Evolutionary conservation across 495 filamentous ascomycete species (phyloP).

Genomic region (Penicillium pancosmium): DNA sequence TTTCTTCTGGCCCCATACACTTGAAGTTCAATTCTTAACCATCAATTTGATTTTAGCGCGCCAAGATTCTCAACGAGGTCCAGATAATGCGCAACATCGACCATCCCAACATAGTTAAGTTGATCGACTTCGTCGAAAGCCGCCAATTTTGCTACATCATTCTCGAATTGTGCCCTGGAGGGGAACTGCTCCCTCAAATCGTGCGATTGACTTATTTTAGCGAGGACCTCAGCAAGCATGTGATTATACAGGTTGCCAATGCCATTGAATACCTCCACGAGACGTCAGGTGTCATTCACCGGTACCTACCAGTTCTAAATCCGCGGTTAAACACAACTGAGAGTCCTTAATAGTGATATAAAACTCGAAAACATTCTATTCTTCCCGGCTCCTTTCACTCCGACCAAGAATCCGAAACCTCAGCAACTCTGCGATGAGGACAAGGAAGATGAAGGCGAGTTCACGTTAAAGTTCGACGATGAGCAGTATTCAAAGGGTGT

Average conservation of each 20-base stretch:
- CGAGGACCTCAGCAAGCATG: slow-evolving; percentile 87
- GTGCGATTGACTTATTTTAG: slow-evolving; percentile 96
- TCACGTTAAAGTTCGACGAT: slow-evolving; percentile 78
- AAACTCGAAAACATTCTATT: slow-evolving; percentile 97
- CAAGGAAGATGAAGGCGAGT: slow-evolving; percentile 79
- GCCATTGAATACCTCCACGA: slow-evolving; percentile 92
- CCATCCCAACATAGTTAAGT: slow-evolving; percentile 88
- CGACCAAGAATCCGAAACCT: slow-evolving; percentile 76
- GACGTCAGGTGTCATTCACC: slow-evolving; percentile 87
- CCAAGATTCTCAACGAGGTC: slow-evolving; percentile 76
- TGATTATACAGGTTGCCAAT: slow-evolving; percentile 88
- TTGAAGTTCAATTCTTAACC: slow-evolving; percentile 8
- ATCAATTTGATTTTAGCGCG: slow-evolving; percentile 59
- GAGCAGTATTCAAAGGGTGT: slow-evolving; percentile 92
- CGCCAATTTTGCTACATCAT: slow-evolving; percentile 93
- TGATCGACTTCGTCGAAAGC: slow-evolving; percentile 89
- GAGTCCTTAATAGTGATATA: slow-evolving; percentile 71
- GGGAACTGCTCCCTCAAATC: slow-evolving; percentile 96
- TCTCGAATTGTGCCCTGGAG: slow-evolving; percentile 88
- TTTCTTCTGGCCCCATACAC: slow-evolving; percentile 23
- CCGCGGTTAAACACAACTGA: not conserved
- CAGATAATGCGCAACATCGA: slow-evolving; percentile 94
- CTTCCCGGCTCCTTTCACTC: slow-evolving; percentile 77
- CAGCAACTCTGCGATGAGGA: slow-evolving; percentile 83
- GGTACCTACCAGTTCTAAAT: slow-evolving; percentile 59